A percentile compares a stretch with the other conserved stretches of the same genome.
These are phyloP conservation scores for Diaporthe ilicicola DNA, from an alignment of 2,329 filamentous ascomycete genomes.

Conservation along the genomic window DNA sequence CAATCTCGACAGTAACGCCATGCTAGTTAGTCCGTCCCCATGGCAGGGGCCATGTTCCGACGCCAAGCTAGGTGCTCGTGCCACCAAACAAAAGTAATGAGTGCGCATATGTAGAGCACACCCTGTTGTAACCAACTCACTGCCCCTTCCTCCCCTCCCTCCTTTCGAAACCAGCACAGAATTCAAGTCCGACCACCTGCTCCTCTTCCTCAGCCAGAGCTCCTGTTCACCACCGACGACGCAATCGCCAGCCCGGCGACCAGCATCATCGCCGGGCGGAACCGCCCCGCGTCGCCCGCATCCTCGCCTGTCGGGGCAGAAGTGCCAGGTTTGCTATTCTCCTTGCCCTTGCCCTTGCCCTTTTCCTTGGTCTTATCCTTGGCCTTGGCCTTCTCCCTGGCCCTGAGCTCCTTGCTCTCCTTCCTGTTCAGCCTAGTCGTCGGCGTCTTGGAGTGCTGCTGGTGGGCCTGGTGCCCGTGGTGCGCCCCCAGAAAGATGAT, in stretches of 20 bases:
- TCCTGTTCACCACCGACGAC: conserved; percentile 36
- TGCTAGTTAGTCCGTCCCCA: background rate
- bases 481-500: conserved; percentile 7
- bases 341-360: conserved; percentile 1
- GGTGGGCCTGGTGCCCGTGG: conserved; percentile 1
- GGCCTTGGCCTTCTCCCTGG: background rate
- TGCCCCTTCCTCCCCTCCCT: background rate
- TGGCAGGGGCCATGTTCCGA: background rate
- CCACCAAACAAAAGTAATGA: background rate
- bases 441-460: conserved; percentile 20
- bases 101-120: background rate
- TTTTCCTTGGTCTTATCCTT: conserved; percentile 12
- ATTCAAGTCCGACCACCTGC: background rate
- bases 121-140: background rate
- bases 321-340: background rate
- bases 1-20: background rate
- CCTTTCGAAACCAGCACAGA: background rate
- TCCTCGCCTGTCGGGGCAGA: background rate
- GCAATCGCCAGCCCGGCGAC: conserved; percentile 42
- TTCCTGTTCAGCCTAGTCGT: conserved; percentile 25
- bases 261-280: conserved; percentile 42
- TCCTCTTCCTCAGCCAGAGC: background rate
- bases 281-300: background rate
- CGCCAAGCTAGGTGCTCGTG: background rate
- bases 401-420: conserved; percentile 24